Evolutionary conservation across 2,329 filamentous ascomycete genomes (phyloP).

Genomic region (Sphaceloma murrayae): DNA sequence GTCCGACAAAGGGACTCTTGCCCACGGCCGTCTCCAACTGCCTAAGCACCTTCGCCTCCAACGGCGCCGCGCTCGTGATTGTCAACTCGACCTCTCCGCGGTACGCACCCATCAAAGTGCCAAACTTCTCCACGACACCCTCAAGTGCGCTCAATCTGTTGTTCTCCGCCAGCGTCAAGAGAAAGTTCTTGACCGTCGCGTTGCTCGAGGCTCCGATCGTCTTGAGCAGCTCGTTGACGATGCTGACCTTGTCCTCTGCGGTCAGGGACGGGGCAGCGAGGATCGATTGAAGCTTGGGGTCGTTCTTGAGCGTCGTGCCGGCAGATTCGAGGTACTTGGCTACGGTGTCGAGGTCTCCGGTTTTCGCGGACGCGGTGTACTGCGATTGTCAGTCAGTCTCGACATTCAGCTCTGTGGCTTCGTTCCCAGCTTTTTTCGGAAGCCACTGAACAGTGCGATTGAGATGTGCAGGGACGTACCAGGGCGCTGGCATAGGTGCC

Average conservation of each 20-base stretch:
- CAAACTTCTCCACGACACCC: conserved; percentile 80
- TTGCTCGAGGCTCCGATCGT: conserved; percentile 59
- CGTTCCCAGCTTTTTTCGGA: too few relatives aligned
- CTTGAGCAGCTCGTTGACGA: conserved; percentile 83
- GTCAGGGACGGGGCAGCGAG: conserved; percentile 72
- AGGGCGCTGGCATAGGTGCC: conserved; percentile 97
- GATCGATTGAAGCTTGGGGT: conserved; percentile 68
- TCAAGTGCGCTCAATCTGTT: conserved; percentile 80
- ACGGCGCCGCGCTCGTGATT: conserved; percentile 80
- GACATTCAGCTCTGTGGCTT: neutral
- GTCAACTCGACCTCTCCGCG: conserved; percentile 88
- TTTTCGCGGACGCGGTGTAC: conserved; percentile 95
- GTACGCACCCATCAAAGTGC: conserved; percentile 73
- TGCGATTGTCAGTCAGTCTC: conserved; percentile 32
- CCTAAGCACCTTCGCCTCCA: conserved; percentile 76
- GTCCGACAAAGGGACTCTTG: conserved; percentile 80
- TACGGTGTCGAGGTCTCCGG: conserved; percentile 71
- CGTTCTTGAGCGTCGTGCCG: conserved; percentile 63
- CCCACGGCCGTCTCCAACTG: conserved; percentile 78
- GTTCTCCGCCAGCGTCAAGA: conserved; percentile 84
- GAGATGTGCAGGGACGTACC: conserved; percentile 52
- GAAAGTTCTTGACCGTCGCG: conserved; percentile 85
- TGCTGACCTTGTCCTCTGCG: conserved; percentile 69
- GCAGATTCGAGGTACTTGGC: conserved; percentile 70
- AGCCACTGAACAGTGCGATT: too few relatives aligned